These are phyloP conservation scores for Magnaporthales sp. DNA, from an alignment of 2,329 filamentous ascomycete species.

Conservation along the genomic window DNA sequence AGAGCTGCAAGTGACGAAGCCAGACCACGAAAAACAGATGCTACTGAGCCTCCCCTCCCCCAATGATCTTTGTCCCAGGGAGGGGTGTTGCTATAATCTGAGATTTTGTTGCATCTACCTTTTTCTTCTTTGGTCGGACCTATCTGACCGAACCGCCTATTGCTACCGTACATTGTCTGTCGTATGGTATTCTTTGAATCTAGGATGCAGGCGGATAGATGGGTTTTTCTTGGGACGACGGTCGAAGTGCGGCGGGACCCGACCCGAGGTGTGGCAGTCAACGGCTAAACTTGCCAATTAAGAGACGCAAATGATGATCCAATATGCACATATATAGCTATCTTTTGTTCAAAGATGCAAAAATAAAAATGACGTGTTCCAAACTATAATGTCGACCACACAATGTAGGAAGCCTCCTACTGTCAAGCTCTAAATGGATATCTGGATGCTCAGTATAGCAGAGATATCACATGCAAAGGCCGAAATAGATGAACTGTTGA, in stretches of 20 bases:
- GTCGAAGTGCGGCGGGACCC: too few relatives aligned
- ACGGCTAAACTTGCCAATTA: background rate
- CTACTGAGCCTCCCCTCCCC: background rate
- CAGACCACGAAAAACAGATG: background rate
- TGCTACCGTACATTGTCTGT: background rate
- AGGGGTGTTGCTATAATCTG: background rate
- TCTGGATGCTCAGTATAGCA: background rate
- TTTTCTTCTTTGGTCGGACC: background rate
- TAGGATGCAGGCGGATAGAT: background rate
- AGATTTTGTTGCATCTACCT: background rate
- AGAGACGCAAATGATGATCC: background rate
- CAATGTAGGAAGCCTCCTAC: background rate
- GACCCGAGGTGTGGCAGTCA: background rate
- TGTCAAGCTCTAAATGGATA: background rate
- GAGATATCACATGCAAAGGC: background rate
- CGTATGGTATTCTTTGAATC: background rate
- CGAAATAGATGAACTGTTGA: background rate
- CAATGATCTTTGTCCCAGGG: background rate
- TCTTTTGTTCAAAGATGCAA: background rate
- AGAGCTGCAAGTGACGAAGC: background rate
- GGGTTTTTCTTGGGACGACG: background rate
- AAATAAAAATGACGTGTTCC: background rate
- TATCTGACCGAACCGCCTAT: background rate
- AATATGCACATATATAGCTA: background rate
- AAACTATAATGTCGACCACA: background rate